Evolutionary conservation across 768 basidiomycete species (phyloP), one percentile per base, ranked within the genome.

Genomic region (Russula olivacea): DNA sequence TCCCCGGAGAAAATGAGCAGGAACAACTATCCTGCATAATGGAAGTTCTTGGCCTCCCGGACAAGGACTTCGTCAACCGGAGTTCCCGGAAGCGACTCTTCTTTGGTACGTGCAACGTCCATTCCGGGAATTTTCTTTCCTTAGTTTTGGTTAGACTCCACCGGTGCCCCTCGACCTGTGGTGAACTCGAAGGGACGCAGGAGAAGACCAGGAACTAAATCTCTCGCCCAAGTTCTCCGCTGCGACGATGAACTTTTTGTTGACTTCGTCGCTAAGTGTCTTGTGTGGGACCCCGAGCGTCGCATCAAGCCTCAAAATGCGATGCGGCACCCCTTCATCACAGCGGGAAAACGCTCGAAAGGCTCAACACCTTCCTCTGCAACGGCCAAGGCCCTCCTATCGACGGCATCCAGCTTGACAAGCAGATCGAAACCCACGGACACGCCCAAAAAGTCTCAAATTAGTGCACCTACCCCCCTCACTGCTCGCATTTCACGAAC

Each of bases 1-100:
- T 99, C 76, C 97, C 97, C 0, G 97, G 97, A 28, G 97, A 99
- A 76, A 98, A 98, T 71, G 96, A 99, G 74, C 93, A 97, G 75
- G 95, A 98, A 72, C 97, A 98, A 69, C 76, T 99, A 58, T 89
- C 95, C 5, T 98, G 96, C 72, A 99, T 99, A 75, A 99, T 99
- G 95, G 97, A 99, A 74, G 91, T 99, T 8, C 84, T 98, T 52
- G 97, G 97, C 17, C 77, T 93, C 32, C 97, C 97, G 0, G 97
- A 99, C 68, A 93, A 91, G 75, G 91, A 97, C 65, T 89, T 98
- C 67, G 78, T 99, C 70, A 95, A 97, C 72, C 88, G 89, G 60
- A 95, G 94, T 70, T 91, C 92, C 15, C 85, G 97, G 64, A 91
- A 92, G 74, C 89, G 95, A 69, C 78, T 97, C 55, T 99, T 99